These are phyloP conservation scores for Pachysandra terminalis DNA, from an alignment of 164 flowering plant species.

Conservation along the genomic window DNA sequence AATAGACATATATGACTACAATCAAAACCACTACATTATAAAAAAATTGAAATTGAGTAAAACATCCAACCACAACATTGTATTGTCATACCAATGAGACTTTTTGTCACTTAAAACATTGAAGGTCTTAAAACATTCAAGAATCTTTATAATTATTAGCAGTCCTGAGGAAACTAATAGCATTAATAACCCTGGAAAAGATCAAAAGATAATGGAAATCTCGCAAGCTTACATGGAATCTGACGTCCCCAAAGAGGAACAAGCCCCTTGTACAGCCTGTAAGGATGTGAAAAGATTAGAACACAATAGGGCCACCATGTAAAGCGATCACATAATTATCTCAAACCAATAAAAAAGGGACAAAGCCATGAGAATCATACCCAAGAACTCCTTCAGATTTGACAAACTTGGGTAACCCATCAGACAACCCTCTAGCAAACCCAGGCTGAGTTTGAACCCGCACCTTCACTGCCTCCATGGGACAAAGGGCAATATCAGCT, in stretches of 20 bases:
- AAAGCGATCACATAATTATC: background rate
- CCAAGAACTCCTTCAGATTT: constrained; percentile 67
- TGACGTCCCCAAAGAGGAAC: constrained; percentile 90
- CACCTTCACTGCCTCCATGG: constrained; percentile 83
- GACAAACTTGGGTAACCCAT: constrained; percentile 77
- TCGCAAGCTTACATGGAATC: constrained; percentile 62
- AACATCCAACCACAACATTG: too few relatives aligned
- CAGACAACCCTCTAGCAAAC: constrained; percentile 69
- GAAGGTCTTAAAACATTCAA: too few relatives aligned
- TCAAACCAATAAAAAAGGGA: background rate
- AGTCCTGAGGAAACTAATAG: too few relatives aligned
- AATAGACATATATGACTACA: too few relatives aligned
- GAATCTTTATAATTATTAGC: too few relatives aligned
- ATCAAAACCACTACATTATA: too few relatives aligned
- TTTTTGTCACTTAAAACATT: too few relatives aligned
- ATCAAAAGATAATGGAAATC: too few relatives aligned
- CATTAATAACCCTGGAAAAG: too few relatives aligned
- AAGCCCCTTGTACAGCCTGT: constrained; percentile 78
- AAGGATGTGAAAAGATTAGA: constrained; percentile 7
- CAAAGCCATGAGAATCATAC: constrained; percentile 27
- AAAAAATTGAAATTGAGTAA: too few relatives aligned
- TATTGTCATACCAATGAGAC: too few relatives aligned
- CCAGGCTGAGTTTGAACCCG: constrained; percentile 87
- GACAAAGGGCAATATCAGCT: constrained; percentile 84
- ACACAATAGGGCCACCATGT: background rate